Evolutionary conservation across 202 grass and related monocot species (phyloP).

Genomic region (Musa balbisiana): DNA sequence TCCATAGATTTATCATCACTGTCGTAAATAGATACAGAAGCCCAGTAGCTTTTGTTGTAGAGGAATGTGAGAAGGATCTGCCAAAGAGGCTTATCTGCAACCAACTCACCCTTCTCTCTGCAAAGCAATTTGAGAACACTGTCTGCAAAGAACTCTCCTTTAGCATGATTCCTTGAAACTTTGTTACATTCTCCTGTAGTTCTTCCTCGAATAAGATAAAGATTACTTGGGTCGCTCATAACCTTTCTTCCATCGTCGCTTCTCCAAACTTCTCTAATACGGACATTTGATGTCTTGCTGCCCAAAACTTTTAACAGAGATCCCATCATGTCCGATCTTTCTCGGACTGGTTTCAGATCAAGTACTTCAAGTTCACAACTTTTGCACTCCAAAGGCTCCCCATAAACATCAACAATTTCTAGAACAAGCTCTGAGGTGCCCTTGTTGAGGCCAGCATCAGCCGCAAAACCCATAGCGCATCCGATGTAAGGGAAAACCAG

Average conservation of each 20-base stretch:
- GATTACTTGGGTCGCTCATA: slow-evolving; percentile 25
- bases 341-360: slow-evolving; percentile 18
- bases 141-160: slow-evolving; percentile 49
- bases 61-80: slow-evolving; percentile 88
- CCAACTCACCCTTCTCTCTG: slow-evolving; percentile 31
- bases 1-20: slow-evolving; percentile 36
- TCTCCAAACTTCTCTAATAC: slow-evolving; percentile 47
- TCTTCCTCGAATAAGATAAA: slow-evolving; percentile 46
- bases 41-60: slow-evolving; percentile 45
- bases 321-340: slow-evolving; percentile 11
- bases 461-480: slow-evolving; percentile 16
- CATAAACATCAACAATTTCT: slow-evolving; percentile 62
- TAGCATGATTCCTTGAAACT: slow-evolving; percentile 20
- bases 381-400: slow-evolving; percentile 68
- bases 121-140: slow-evolving; percentile 52
- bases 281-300: slow-evolving; percentile 34
- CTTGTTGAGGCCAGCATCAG: neutral
- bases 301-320: slow-evolving; percentile 6
- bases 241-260: slow-evolving; percentile 26
- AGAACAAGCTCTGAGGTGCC: slow-evolving; percentile 45
- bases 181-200: slow-evolving; percentile 30
- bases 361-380: slow-evolving; percentile 47
- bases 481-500: slow-evolving; percentile 59
- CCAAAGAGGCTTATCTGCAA: slow-evolving; percentile 60
- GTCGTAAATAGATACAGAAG: slow-evolving; percentile 44